These are phyloP conservation scores for Coccinonectria pachysandricola DNA, from an alignment of 2,329 filamentous ascomycete species.

Conservation along the genomic window DNA sequence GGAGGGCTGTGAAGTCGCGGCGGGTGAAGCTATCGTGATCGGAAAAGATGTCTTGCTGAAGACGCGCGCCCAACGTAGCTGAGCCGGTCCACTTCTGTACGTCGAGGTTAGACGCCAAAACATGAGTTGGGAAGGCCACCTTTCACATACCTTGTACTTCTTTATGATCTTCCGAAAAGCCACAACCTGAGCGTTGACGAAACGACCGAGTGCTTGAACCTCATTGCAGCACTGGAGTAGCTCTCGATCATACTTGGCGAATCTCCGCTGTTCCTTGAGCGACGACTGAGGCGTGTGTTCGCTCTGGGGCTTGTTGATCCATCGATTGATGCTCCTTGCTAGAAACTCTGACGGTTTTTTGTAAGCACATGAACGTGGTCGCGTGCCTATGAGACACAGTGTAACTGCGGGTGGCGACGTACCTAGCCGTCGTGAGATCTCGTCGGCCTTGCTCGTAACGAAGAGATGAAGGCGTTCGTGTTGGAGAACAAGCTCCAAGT, in stretches of 20 bases:
- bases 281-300: constrained; percentile 22
- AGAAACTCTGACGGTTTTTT: constrained; percentile 33
- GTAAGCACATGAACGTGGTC: constrained; percentile 15
- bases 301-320: constrained; percentile 29
- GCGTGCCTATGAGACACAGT: constrained; percentile 7
- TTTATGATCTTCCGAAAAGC: constrained; percentile 78
- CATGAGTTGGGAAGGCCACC: too few relatives aligned
- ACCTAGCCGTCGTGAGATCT: constrained; percentile 63
- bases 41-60: constrained; percentile 55
- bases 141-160: constrained; percentile 61
- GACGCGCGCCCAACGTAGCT: constrained; percentile 49
- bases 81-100: constrained; percentile 74
- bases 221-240: constrained; percentile 56
- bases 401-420: constrained; percentile 21
- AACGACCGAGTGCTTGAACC: constrained; percentile 58
- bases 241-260: constrained; percentile 43
- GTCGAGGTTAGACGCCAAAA: too few relatives aligned
- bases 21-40: constrained; percentile 63
- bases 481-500: constrained; percentile 58
- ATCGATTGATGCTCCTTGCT: constrained; percentile 35
- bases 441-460: constrained; percentile 68
- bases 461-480: constrained; percentile 72
- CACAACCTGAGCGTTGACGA: constrained; percentile 61
- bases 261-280: constrained; percentile 38
- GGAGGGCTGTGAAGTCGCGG: constrained; percentile 48